Evolutionary conservation across 192 early-diverging fungal species (phyloP).

Genomic region (Coemansia aciculifera): DNA sequence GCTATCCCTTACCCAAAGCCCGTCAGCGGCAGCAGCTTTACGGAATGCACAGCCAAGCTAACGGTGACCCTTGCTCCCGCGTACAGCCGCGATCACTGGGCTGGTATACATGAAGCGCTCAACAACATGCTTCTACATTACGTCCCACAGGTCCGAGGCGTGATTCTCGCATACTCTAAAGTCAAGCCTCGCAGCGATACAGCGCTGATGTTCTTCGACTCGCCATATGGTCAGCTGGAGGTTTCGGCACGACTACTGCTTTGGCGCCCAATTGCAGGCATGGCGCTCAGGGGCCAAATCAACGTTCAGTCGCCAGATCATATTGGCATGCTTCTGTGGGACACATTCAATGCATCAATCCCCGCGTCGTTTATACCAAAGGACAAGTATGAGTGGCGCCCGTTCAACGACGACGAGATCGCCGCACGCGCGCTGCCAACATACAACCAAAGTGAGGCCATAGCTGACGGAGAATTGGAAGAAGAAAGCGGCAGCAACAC

Average conservation of each 20-base stretch:
- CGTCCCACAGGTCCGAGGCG: conserved; percentile 82
- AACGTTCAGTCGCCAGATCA: conserved; percentile 94
- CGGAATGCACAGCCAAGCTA: conserved; percentile 36
- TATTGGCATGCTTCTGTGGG: conserved; percentile 89
- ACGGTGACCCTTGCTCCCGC: conserved; percentile 49
- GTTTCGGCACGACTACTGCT: conserved; percentile 69
- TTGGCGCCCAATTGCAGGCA: conserved; percentile 75
- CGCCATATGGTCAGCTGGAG: conserved; percentile 79
- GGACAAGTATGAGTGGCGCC: conserved; percentile 71
- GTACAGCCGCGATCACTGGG: conserved; percentile 40
- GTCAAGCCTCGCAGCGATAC: conserved; percentile 59
- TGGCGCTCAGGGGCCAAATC: conserved; percentile 56
- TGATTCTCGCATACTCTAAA: conserved; percentile 79
- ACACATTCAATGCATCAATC: conserved; percentile 95
- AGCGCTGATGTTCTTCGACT: conserved; percentile 77
- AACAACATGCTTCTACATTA: conserved; percentile 64
- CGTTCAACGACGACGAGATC: conserved; percentile 53
- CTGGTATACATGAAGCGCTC: conserved; percentile 48
- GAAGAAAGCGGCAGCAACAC: conserved; percentile 36
- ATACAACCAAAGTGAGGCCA: background rate
- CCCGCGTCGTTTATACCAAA: conserved; percentile 77
- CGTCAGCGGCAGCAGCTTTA: conserved; percentile 38
- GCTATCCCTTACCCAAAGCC: conserved; percentile 37
- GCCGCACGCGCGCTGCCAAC: conserved; percentile 26
- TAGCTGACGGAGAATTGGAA: conserved; percentile 4